Evolutionary conservation across 108 stramenopile species (phyloP).

Genomic region (Pseudonitzschia delicatissima): DNA sequence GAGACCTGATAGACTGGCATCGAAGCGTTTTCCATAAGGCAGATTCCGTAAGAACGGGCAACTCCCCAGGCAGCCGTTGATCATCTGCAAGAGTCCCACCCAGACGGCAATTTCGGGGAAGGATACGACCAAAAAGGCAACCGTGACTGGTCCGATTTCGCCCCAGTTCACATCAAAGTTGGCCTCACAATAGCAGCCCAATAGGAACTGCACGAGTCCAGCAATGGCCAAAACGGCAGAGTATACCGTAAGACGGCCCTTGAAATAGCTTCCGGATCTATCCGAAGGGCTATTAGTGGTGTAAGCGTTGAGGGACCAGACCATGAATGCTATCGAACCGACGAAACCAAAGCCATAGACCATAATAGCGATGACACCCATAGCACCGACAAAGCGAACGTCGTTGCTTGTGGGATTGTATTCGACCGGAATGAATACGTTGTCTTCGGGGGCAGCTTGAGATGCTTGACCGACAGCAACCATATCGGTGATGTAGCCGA

Average conservation of each 20-base stretch:
- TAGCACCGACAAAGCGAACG: conserved; percentile 35
- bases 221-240: conserved; percentile 10
- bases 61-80: conserved; percentile 23
- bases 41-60: neutral
- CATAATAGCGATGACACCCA: conserved; percentile 28
- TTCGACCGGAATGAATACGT: conserved; percentile 14
- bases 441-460: neutral
- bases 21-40: neutral
- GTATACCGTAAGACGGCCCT: conserved; percentile 23
- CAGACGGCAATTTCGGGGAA: conserved; percentile 21
- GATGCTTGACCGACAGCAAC: conserved; percentile 16
- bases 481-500: conserved; percentile 30
- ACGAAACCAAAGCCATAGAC: conserved; percentile 22
- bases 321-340: conserved; percentile 25
- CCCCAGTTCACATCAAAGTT: neutral
- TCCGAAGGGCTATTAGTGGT: conserved; percentile 2
- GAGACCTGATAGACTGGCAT: neutral
- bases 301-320: conserved; percentile 22
- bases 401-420: conserved; percentile 2
- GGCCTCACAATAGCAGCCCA: conserved; percentile 7
- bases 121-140: conserved; percentile 25
- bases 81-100: conserved; percentile 21
- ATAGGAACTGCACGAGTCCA: conserved; percentile 23
- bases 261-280: conserved; percentile 14
- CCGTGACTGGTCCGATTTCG: neutral